Evolutionary conservation across 1,284 basidiomycete genomes (phyloP).

Genomic region (Pseudozyma pruni): DNA sequence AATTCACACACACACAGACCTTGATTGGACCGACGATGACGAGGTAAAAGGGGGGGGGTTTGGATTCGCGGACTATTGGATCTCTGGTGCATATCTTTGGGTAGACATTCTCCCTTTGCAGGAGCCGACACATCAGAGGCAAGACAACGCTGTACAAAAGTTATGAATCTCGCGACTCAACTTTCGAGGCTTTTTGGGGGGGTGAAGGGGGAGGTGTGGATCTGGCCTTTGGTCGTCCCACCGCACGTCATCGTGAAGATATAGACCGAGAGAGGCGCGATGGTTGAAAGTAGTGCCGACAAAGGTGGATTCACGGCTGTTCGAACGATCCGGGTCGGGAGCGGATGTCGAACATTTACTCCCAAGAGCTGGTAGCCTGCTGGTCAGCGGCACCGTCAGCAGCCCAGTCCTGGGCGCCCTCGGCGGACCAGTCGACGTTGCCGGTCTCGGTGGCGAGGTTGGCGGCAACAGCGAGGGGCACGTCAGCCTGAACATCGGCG

Average conservation of each 20-base stretch:
- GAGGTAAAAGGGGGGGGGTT: constrained; percentile 3
- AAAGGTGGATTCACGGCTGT: background rate
- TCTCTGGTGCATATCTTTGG: constrained; percentile 53
- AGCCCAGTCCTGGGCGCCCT: constrained; percentile 69
- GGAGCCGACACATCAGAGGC: constrained; percentile 59
- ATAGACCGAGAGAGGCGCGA: constrained; percentile 2
- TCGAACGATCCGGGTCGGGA: constrained; percentile 2
- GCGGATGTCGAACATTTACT: constrained; percentile 19
- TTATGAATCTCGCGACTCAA: background rate
- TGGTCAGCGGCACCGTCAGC: constrained; percentile 59
- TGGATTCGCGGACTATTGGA: constrained; percentile 55
- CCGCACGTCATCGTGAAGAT: constrained; percentile 1
- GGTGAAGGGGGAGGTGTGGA: constrained; percentile 1
- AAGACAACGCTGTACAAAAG: constrained; percentile 49
- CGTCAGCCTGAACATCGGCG: constrained; percentile 75
- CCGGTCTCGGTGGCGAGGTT: constrained; percentile 57
- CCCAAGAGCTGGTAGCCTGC: constrained; percentile 48
- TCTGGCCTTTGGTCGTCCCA: background rate
- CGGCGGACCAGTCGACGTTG: constrained; percentile 82
- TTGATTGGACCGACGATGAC: background rate
- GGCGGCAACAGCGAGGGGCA: constrained; percentile 50
- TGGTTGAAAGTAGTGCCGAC: background rate
- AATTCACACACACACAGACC: constrained; percentile 5
- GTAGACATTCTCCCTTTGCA: constrained; percentile 47
- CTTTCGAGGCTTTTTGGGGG: constrained; percentile 48